Evolutionary conservation across 129 eudicot genomes (phyloP), one percentile per base, ranked within the genome.

Genomic region (Gnaphalium uliginosum): DNA sequence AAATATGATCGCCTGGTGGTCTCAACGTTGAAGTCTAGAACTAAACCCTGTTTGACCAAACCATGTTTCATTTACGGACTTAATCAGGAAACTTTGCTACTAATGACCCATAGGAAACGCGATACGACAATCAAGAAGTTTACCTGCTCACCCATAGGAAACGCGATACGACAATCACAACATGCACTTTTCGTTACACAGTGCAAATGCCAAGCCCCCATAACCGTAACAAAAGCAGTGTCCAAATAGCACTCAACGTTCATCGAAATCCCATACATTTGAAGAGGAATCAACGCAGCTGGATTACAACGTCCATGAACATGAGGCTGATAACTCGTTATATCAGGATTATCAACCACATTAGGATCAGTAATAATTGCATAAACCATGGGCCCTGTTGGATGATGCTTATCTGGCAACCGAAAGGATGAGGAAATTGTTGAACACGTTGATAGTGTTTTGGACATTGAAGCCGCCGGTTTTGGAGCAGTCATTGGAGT

Each of bases 111-210:
- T 80, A 13, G 98, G 98, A 17, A 93, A 79, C 4, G 87, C 96
- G 64, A 93, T 54, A 9, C 9, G 23, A 1, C 24, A 54, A 1
- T 23, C 25, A 60, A 62, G 9, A 24, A 11, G 2, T 29, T 21
- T 63, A 90, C 98, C 98, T 85, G 84, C 69, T 93, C 93, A 2
- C 97, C 97, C 89, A 93, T 80, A 13, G 98, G 98, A 17, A 93
- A 79, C 4, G 87, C 96, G 64, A 93, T 54, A 62, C 91, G 96
- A 69, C 97, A 93, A 59, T 82, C 85, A n/a, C 89, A 90, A 18
- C 81, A 73, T 69, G 77, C 80, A 51, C 84, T 84, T 33, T 88
- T 82, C 41, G 82, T 66, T 10, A 93, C 89, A 43, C 98, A 93
- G 73, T 93, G 96, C 66, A 93, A 61, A 1, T 88, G 80, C 98